These are phyloP conservation scores for Phoma herbarum DNA, from an alignment of 2,329 filamentous ascomycete species.

Conservation along the genomic window DNA sequence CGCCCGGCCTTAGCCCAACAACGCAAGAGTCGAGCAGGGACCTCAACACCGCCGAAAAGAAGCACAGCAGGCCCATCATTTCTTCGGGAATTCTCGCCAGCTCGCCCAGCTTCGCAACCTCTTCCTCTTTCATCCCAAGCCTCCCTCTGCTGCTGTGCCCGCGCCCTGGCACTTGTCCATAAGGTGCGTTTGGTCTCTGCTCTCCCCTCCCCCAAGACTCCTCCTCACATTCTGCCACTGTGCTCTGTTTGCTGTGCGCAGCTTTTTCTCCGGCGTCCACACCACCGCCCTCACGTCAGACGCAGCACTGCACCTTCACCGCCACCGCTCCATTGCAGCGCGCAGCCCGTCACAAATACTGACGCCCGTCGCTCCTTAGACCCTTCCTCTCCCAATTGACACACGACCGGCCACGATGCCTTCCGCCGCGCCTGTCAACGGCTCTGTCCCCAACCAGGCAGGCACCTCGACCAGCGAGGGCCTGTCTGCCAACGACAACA, in stretches of 20 bases:
- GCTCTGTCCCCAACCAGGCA: conserved; percentile 43
- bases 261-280: conserved; percentile 33
- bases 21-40: conserved; percentile 36
- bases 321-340: conserved; percentile 6
- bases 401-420: conserved; percentile 53
- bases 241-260: conserved; percentile 24
- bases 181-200: conserved; percentile 37
- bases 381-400: conserved; percentile 27
- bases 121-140: conserved; percentile 39
- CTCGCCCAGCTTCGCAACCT: conserved; percentile 36
- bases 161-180: conserved; percentile 31
- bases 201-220: conserved; percentile 14
- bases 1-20: conserved; percentile 23
- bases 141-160: conserved; percentile 28
- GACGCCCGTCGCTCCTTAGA: conserved; percentile 26
- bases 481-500: conserved; percentile 94
- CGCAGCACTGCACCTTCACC: conserved; percentile 7
- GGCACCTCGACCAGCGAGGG: conserved; percentile 40
- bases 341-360: conserved; percentile 19
- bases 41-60: conserved; percentile 44
- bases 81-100: conserved; percentile 36
- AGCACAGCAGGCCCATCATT: conserved; percentile 32
- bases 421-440: conserved; percentile 51
- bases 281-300: conserved; percentile 40
- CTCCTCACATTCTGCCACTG: conserved; percentile 21